phyloP scores from a whole-genome alignment of 1,284 basidiomycete species.

The Gymnopus androsaceus region DNA sequence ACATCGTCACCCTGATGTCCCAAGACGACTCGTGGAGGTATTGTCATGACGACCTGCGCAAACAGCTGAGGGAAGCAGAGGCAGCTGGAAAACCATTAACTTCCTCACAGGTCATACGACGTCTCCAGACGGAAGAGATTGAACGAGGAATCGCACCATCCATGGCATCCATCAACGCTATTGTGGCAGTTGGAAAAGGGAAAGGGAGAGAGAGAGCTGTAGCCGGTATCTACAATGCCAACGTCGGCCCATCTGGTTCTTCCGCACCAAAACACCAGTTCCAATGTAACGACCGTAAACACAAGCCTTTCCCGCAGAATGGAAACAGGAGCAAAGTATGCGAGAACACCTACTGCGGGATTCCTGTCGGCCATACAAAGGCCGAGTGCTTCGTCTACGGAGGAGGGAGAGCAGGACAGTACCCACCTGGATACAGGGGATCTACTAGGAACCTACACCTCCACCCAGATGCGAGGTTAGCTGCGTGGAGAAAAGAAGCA shows the following conservation, averaged over 20 bases:
- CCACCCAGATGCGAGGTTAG: neutral
- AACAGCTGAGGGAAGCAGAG: too few species aligned
- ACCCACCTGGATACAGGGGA: neutral
- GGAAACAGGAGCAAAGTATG: neutral
- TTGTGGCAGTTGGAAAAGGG: neutral
- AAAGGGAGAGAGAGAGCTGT: neutral
- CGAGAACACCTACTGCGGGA: neutral
- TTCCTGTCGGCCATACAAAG: neutral
- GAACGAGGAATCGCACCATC: neutral
- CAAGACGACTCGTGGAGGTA: neutral
- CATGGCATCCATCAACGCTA: neutral
- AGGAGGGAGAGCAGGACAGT: neutral
- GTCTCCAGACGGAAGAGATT: neutral
- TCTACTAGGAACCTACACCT: neutral
- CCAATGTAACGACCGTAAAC: neutral
- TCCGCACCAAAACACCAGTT: neutral
- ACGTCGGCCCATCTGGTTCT: neutral
- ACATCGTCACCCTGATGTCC: neutral
- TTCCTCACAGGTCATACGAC: too few species aligned
- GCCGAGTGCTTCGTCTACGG: neutral
- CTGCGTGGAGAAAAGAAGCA: neutral
- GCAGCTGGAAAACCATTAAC: too few species aligned
- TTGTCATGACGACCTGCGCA: neutral
- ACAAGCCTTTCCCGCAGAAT: neutral
- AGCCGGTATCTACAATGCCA: neutral